A percentile compares a stretch with the other conserved stretches of the same genome.
phyloP scores from a whole-genome alignment of 179 eudicot species.

The Carnegiea gigantea region DNA sequence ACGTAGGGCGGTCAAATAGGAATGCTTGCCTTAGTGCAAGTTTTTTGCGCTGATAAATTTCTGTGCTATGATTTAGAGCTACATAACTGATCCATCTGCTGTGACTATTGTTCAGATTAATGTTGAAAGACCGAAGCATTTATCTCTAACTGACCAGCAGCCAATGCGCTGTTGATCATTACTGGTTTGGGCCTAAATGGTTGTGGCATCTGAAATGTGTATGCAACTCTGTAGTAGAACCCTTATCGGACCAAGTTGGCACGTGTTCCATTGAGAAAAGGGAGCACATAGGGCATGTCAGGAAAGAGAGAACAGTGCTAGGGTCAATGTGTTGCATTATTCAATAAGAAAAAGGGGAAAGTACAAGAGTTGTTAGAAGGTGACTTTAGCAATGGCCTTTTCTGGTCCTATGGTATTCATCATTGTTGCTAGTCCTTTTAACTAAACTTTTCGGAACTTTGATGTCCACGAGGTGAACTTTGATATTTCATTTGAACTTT shows the following conservation, averaged over 20 bases:
- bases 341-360: neutral
- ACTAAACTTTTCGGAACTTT: neutral
- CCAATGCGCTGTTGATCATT: neutral
- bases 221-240: no score
- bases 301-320: neutral
- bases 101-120: neutral
- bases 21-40: neutral
- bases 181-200: neutral
- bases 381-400: neutral
- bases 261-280: neutral
- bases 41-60: neutral
- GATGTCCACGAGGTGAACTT: neutral
- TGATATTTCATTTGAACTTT: neutral
- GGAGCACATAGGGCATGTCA: neutral
- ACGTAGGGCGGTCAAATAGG: neutral
- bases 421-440: neutral
- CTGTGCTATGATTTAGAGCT: neutral
- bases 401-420: neutral
- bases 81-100: neutral
- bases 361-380: neutral
- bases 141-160: neutral
- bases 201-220: neutral
- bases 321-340: neutral
- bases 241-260: no score
- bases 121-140: neutral